Conservation (phyloP, 345 rosid genomes). For the Pugionium cornutum region DNA sequence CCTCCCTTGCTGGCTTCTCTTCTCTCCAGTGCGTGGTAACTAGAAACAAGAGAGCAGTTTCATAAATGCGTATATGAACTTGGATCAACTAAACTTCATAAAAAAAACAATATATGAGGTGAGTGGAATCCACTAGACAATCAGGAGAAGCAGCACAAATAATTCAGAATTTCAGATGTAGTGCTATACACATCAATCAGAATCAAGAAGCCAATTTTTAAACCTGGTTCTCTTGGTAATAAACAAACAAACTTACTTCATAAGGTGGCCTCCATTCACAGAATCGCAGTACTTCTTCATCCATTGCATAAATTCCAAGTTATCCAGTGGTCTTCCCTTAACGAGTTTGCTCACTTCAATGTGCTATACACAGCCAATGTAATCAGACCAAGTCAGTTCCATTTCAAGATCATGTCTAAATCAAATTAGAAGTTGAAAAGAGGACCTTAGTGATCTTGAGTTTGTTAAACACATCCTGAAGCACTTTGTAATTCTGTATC, state of each 20-base stretch:
- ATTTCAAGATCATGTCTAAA: too few species aligned
- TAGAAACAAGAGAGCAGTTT: constrained; percentile 21
- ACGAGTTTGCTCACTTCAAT: constrained; percentile 87
- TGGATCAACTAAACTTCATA: not conserved
- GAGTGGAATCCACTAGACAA: too few species aligned
- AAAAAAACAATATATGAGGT: too few species aligned
- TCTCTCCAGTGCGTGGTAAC: constrained; percentile 87
- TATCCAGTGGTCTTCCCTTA: constrained; percentile 94
- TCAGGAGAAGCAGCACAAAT: not conserved
- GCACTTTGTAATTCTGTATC: too few species aligned
- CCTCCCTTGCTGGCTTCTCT: constrained; percentile 91
- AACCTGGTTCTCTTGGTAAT: too few species aligned
- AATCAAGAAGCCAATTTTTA: not conserved
- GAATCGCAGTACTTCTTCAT: constrained; percentile 94
- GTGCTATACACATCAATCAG: not conserved
- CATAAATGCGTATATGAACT: not conserved
- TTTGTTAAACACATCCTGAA: too few species aligned
- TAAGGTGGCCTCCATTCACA: constrained; percentile 57
- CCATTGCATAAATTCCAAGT: constrained; percentile 98
- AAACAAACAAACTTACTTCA: constrained; percentile 43
- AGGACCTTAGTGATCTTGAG: too few species aligned
- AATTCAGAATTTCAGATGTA: too few species aligned
- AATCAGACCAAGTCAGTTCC: constrained; percentile 17
- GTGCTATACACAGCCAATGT: constrained; percentile 52
- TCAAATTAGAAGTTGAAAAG: too few species aligned